Conservation (phyloP, 352 stramenopile genomes). For the Halophytophthora batemanensis region DNA sequence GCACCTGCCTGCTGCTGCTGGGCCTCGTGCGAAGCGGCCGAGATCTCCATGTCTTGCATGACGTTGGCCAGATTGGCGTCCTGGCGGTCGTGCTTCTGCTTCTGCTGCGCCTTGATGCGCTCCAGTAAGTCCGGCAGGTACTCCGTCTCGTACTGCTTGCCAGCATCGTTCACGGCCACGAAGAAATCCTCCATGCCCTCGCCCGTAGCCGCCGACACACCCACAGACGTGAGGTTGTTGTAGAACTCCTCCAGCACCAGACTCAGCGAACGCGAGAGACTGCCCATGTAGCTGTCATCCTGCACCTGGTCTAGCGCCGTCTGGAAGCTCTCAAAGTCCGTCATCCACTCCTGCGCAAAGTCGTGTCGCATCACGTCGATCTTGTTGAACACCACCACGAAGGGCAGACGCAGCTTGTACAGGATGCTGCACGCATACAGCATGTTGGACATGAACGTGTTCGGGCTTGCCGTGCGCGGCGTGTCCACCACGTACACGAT, state of each 20-base stretch:
- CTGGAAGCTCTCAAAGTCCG: conserved; percentile 98
- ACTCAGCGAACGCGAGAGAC: conserved; percentile 88
- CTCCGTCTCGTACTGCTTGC: conserved; percentile 85
- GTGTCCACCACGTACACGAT: conserved; percentile 99
- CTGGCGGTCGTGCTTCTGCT: conserved; percentile 42
- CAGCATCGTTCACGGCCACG: conserved; percentile 82
- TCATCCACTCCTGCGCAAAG: conserved; percentile 98
- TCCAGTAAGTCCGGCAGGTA: conserved; percentile 77
- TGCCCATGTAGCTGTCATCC: conserved; percentile 92
- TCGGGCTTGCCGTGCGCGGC: conserved; percentile 92
- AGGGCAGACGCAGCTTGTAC: conserved; percentile 96
- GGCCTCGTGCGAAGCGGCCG: conserved; percentile 19
- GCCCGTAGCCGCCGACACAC: conserved; percentile 94
- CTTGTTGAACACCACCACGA: conserved; percentile 99
- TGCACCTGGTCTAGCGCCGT: conserved; percentile 90
- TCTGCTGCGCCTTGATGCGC: conserved; percentile 61
- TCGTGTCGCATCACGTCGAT: conserved; percentile 94
- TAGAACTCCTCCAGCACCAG: conserved; percentile 92
- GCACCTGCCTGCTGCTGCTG: conserved; percentile 9
- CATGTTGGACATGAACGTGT: conserved; percentile 99
- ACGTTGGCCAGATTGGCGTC: conserved; percentile 59
- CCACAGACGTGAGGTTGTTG: conserved; percentile 91
- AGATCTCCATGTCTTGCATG: conserved; percentile 84
- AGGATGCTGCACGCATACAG: conserved; percentile 99
- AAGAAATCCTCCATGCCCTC: conserved; percentile 96